These are phyloP conservation scores for Ceriops zippeliana DNA, from an alignment of 345 rosid species.

Conservation along the genomic window DNA sequence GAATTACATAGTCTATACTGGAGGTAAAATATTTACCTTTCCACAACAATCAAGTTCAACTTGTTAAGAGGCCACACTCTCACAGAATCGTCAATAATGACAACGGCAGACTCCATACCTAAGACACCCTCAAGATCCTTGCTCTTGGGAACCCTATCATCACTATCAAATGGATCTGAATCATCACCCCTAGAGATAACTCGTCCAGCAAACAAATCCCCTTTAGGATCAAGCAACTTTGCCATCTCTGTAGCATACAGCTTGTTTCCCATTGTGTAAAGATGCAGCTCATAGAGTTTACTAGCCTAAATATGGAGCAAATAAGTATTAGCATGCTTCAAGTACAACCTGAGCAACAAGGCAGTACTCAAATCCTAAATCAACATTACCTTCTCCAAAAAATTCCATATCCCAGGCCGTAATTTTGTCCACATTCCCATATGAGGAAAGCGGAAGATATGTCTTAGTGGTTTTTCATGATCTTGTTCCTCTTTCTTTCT, in stretches of 20 bases:
- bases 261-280: constrained; percentile 99
- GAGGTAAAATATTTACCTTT: constrained; percentile 47
- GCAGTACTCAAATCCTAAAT: neutral
- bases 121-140: constrained; percentile 99
- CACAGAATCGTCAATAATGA: constrained; percentile 91
- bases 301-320: constrained; percentile 58
- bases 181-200: constrained; percentile 98
- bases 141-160: constrained; percentile 85
- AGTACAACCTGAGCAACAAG: constrained; percentile 1
- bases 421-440: constrained; percentile 99
- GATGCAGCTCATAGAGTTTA: constrained; percentile 85
- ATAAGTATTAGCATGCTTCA: constrained; percentile 8
- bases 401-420: constrained; percentile 97
- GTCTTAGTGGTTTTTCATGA: constrained; percentile 78
- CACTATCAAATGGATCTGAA: constrained; percentile 73
- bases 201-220: constrained; percentile 83
- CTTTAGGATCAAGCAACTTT: constrained; percentile 89
- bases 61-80: constrained; percentile 98
- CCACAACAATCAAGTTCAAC: constrained; percentile 87
- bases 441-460: constrained; percentile 81
- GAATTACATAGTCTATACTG: neutral
- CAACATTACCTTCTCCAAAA: constrained; percentile 70
- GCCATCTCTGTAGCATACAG: constrained; percentile 99
- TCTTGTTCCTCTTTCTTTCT: constrained; percentile 95
- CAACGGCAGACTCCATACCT: constrained; percentile 97